A percentile compares a stretch with the other conserved stretches of the same genome.
These are phyloP conservation scores for Acrocalymma vagum DNA, from an alignment of 2,329 filamentous ascomycete species.

Conservation along the genomic window DNA sequence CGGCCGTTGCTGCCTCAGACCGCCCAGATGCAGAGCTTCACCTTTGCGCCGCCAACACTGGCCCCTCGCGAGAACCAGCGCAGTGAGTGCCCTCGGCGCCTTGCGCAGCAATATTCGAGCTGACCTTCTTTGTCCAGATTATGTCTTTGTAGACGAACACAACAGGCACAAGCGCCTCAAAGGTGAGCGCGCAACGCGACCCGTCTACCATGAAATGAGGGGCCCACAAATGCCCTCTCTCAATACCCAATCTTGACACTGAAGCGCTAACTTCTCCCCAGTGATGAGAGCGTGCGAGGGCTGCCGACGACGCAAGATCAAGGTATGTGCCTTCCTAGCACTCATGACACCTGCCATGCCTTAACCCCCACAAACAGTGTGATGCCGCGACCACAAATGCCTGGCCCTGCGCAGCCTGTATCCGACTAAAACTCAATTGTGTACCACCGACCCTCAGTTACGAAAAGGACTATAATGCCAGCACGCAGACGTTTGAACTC, in stretches of 20 bases:
- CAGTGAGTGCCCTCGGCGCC: constrained; percentile 65
- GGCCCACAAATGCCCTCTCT: not conserved
- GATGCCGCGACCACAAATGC: constrained; percentile 96
- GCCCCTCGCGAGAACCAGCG: constrained; percentile 81
- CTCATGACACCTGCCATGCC: too few relatives aligned
- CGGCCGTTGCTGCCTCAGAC: constrained; percentile 72
- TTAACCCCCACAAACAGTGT: too few relatives aligned
- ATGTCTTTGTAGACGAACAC: constrained; percentile 99
- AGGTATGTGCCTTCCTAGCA: too few relatives aligned
- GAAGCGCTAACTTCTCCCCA: constrained; percentile 50
- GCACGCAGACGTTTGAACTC: constrained; percentile 51
- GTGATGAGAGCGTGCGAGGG: constrained; percentile 98
- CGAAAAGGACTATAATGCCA: constrained; percentile 64
- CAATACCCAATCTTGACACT: constrained; percentile 1
- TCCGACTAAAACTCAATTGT: constrained; percentile 90
- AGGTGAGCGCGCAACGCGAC: constrained; percentile 62
- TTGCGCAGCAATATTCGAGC: constrained; percentile 4
- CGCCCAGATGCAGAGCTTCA: constrained; percentile 76
- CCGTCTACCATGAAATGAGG: not conserved
- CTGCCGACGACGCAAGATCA: constrained; percentile 94
- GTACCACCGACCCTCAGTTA: constrained; percentile 85
- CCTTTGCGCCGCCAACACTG: constrained; percentile 73
- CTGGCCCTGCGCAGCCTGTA: constrained; percentile 96
- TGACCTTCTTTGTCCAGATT: constrained; percentile 68
- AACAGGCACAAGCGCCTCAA: constrained; percentile 97